Conservation (phyloP, 179 eudicot genomes). For the Beta corolliflora region DNA sequence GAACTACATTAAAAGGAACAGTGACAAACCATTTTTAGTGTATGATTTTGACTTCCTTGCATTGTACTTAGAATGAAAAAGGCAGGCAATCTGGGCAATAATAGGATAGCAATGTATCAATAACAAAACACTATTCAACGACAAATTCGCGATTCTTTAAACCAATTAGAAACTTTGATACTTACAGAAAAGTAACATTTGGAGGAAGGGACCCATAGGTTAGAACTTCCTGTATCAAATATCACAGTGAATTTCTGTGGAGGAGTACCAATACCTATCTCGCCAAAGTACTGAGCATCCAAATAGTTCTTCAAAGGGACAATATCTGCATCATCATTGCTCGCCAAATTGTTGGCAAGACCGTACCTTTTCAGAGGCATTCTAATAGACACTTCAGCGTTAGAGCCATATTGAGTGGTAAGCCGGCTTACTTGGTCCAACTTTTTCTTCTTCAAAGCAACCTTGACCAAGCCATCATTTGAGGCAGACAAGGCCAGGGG, state of each 20-base stretch:
- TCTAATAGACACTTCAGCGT: conserved; percentile 19
- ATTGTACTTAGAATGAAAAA: conserved; percentile 75
- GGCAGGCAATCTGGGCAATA: conserved; percentile 70
- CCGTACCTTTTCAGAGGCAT: conserved; percentile 27
- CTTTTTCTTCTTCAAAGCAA: conserved; percentile 65
- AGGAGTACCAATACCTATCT: conserved; percentile 83
- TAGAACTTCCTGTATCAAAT: conserved; percentile 91
- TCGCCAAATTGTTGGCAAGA: conserved; percentile 26
- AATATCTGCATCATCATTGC: conserved; percentile 41
- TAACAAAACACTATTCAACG: not conserved
- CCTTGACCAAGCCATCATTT: conserved; percentile 54
- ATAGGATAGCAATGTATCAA: conserved; percentile 14
- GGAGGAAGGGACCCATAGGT: conserved; percentile 88
- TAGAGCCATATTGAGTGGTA: conserved; percentile 44
- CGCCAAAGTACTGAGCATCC: conserved; percentile 93
- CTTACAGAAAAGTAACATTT: conserved; percentile 81
- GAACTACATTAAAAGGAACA: not conserved
- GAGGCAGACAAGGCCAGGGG: conserved; percentile 44
- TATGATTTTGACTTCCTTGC: conserved; percentile 61
- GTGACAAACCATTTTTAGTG: conserved; percentile 52
- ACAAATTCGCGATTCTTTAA: not conserved
- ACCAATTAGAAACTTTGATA: conserved; percentile 8
- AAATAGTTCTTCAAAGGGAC: conserved; percentile 69
- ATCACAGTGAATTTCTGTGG: conserved; percentile 84
- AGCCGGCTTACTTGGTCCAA: conserved; percentile 48